These are phyloP conservation scores for Hyphopichia khmerensis DNA, from an alignment of 1,139 yeast genomes.

Conservation along the genomic window DNA sequence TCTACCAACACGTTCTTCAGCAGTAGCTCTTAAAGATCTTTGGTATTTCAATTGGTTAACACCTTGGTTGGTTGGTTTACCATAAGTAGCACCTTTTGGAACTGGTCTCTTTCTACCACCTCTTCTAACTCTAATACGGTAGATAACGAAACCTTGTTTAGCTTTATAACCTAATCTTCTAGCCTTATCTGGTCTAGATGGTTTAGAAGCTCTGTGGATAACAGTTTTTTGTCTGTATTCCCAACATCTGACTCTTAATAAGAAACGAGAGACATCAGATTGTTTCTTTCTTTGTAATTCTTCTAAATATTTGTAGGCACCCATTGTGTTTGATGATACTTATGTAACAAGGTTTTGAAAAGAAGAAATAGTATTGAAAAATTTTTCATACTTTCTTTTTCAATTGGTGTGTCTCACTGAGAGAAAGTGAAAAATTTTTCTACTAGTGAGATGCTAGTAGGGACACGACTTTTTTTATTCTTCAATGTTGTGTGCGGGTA, in stretches of 20 bases:
- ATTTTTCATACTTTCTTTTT: too few species aligned
- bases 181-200: conserved; percentile 99
- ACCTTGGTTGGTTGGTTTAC: conserved; percentile 99
- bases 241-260: conserved; percentile 99
- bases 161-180: conserved; percentile 99
- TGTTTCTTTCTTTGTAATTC: conserved; percentile 99
- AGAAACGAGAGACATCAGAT: conserved; percentile 98
- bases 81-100: conserved; percentile 99
- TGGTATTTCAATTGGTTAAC: conserved; percentile 99
- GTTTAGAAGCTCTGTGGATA: conserved; percentile 98
- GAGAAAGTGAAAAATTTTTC: not conserved
- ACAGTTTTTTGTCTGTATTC: conserved; percentile 99
- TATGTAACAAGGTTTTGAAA: conserved; percentile 11
- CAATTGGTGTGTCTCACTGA: not conserved
- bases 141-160: conserved; percentile 98
- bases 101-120: conserved; percentile 99
- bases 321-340: conserved; percentile 53
- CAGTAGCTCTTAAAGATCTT: conserved; percentile 95
- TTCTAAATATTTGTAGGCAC: conserved; percentile 99
- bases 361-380: conserved; percentile 8
- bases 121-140: conserved; percentile 99
- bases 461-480: too few species aligned
- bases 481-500: too few species aligned
- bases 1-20: conserved; percentile 99
- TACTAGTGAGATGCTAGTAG: too few species aligned